Conservation (phyloP, 352 stramenopile genomes). For the Globisporangium polare region DNA sequence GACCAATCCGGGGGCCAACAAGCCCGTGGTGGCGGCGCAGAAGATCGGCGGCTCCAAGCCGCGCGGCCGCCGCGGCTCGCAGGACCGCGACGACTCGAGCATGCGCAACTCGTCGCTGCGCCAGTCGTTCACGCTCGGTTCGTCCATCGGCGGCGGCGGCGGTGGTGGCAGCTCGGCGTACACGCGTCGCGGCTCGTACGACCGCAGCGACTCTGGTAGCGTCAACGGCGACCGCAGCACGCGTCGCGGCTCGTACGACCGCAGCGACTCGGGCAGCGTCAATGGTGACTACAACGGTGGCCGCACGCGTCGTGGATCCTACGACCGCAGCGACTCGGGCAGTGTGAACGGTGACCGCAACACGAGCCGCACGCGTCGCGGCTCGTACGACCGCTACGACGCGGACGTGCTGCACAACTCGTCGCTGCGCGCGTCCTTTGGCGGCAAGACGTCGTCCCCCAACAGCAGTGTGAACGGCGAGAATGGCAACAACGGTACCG, state of each 20-base stretch:
- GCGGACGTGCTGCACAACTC: conserved; percentile 30
- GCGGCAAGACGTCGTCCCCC: conserved; percentile 11
- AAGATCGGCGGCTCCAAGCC: conserved; percentile 5
- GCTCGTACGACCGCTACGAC: conserved; percentile 56
- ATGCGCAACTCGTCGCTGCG: conserved; percentile 20
- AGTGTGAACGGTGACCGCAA: conserved; percentile 14
- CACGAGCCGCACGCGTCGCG: conserved; percentile 38
- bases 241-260: conserved; percentile 25
- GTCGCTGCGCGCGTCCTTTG: conserved; percentile 28
- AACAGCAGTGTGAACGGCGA: conserved; percentile 20
- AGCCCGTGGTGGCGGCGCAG: not conserved
- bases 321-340: conserved; percentile 19
- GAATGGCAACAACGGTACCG: conserved; percentile 10
- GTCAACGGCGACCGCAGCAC: conserved; percentile 20
- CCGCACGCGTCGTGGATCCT: conserved; percentile 26
- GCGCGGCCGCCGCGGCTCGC: conserved; percentile 54
- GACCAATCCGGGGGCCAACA: conserved; percentile 10
- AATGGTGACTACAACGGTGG: conserved; percentile 26
- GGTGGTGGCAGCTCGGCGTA: conserved; percentile 26
- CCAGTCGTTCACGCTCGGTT: conserved; percentile 20
- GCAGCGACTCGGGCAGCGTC: conserved; percentile 16
- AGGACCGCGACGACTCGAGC: conserved; percentile 33
- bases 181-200: conserved; percentile 48
- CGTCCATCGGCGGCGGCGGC: conserved; percentile 10
- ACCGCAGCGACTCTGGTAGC: conserved; percentile 35